phyloP scores from a whole-genome alignment of 352 stramenopile species.

The Globisporangium yorkense region DNA sequence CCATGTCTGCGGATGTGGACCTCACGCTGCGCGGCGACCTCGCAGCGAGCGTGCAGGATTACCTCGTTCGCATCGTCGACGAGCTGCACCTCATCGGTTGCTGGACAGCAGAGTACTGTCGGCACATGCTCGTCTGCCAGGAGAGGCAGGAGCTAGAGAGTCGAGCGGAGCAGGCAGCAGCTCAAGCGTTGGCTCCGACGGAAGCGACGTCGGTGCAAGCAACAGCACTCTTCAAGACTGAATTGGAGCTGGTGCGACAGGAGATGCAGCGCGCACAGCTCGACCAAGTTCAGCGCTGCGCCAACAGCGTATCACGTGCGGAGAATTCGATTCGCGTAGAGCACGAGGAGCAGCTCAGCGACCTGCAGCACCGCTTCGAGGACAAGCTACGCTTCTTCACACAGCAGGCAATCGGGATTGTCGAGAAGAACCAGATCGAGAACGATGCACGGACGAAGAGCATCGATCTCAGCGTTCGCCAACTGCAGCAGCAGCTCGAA shows the following conservation, averaged over 20 bases:
- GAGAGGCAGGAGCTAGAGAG: slow-evolving; percentile 1
- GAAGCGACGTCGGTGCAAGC: background rate
- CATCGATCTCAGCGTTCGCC: slow-evolving; percentile 14
- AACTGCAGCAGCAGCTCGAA: slow-evolving; percentile 24
- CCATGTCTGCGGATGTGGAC: slow-evolving; percentile 26
- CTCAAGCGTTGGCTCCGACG: too few species aligned
- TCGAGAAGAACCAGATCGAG: slow-evolving; percentile 21
- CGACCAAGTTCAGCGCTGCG: slow-evolving; percentile 25
- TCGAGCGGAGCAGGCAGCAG: background rate
- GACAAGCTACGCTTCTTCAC: slow-evolving; percentile 27
- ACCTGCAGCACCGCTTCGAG: slow-evolving; percentile 23
- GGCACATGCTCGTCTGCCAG: slow-evolving; percentile 8
- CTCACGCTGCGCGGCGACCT: slow-evolving; percentile 28
- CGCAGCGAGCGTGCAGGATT: slow-evolving; percentile 28
- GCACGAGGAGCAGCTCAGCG: slow-evolving; percentile 18
- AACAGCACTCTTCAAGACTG: slow-evolving; percentile 18
- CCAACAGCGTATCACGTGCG: slow-evolving; percentile 23
- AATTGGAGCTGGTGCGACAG: slow-evolving; percentile 28
- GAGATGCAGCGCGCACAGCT: slow-evolving; percentile 20
- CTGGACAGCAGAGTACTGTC: slow-evolving; percentile 24
- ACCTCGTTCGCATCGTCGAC: slow-evolving; percentile 44
- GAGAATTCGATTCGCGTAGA: slow-evolving; percentile 23
- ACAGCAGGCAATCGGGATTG: slow-evolving; percentile 18
- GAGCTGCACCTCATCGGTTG: slow-evolving; percentile 44
- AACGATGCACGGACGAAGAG: slow-evolving; percentile 13